Evolutionary conservation across 2,329 filamentous ascomycete genomes (phyloP).

Genomic region (Dryadomyces sulphureus): DNA sequence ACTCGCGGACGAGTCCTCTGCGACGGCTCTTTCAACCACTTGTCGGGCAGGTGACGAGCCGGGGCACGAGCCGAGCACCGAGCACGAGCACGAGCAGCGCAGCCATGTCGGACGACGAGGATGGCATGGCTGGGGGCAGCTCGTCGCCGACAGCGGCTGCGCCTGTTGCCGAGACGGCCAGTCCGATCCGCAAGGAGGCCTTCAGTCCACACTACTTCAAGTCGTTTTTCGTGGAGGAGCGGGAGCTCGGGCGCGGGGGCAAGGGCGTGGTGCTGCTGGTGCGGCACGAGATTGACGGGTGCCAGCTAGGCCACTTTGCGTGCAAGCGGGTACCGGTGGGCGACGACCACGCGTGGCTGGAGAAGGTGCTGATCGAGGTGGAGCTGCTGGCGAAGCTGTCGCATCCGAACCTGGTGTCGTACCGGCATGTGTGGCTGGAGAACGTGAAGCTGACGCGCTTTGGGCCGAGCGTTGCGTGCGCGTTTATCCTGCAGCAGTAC

Average conservation of each 20-base stretch:
- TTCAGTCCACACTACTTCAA: conserved; percentile 91
- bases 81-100: neutral
- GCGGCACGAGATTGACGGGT: conserved; percentile 78
- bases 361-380: conserved; percentile 86
- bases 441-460: conserved; percentile 74
- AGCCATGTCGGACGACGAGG: conserved; percentile 7
- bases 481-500: conserved; percentile 95
- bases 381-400: conserved; percentile 82
- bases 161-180: conserved; percentile 13
- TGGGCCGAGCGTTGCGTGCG: conserved; percentile 80
- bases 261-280: conserved; percentile 94
- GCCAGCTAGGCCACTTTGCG: conserved; percentile 77
- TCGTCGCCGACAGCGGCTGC: conserved; percentile 13
- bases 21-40: conserved; percentile 35
- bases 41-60: conserved; percentile 1
- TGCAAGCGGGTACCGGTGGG: conserved; percentile 95
- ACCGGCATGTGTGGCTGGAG: conserved; percentile 94
- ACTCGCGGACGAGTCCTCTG: conserved; percentile 22
- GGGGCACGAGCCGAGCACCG: neutral
- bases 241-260: conserved; percentile 73
- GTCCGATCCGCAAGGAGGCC: conserved; percentile 70
- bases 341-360: conserved; percentile 86
- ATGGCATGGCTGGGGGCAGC: neutral
- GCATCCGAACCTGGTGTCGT: conserved; percentile 90
- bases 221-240: conserved; percentile 82